These are phyloP conservation scores for Penicillium corylophilum DNA, from an alignment of 2,329 filamentous ascomycete species.

Conservation along the genomic window DNA sequence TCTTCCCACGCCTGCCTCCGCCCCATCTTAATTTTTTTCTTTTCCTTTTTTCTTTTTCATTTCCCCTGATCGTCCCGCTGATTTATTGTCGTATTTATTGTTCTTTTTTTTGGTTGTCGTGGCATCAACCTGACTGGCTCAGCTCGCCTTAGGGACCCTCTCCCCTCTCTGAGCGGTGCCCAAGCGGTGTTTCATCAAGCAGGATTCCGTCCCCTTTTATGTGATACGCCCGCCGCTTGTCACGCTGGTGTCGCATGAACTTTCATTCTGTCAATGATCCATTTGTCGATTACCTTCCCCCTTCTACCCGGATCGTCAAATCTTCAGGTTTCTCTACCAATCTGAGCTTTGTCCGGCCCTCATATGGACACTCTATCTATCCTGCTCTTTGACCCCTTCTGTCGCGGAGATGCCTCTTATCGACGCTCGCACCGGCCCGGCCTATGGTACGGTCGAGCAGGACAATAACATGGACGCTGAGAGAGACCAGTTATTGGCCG, in stretches of 20 bases:
- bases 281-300: not conserved
- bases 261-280: constrained; percentile 9
- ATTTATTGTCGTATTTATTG: constrained; percentile 17
- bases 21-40: constrained; percentile 6
- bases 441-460: constrained; percentile 37
- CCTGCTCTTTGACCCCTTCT: not conserved
- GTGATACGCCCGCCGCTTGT: constrained; percentile 12
- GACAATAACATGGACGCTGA: constrained; percentile 28
- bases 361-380: constrained; percentile 1
- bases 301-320: constrained; percentile 5
- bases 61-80: constrained; percentile 7
- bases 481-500: constrained; percentile 31
- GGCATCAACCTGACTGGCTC: constrained; percentile 31
- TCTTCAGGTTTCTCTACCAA: not conserved
- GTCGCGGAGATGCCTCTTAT: constrained; percentile 32
- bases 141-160: constrained; percentile 17
- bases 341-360: not conserved
- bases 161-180: constrained; percentile 5
- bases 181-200: constrained; percentile 17
- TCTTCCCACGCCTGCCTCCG: not conserved
- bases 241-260: constrained; percentile 16
- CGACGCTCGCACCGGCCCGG: constrained; percentile 30
- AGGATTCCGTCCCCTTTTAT: constrained; percentile 14
- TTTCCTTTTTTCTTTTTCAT: constrained; percentile 1
- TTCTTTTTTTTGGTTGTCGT: not conserved